Evolutionary conservation across 2,329 filamentous ascomycete genomes (phyloP).

Genomic region (Byssochlamys sp.): DNA sequence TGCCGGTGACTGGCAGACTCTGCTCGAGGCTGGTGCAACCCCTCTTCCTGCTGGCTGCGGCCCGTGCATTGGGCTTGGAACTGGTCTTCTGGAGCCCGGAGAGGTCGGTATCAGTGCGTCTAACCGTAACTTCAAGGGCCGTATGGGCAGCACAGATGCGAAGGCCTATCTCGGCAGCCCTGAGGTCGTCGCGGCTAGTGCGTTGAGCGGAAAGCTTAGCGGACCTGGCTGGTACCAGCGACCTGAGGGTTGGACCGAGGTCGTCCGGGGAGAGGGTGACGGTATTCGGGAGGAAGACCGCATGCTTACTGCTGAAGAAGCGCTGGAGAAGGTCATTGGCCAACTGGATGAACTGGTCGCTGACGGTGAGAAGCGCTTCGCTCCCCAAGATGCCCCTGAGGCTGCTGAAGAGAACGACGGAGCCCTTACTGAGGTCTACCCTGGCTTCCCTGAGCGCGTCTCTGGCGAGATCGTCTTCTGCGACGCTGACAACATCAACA

Average conservation of each 20-base stretch:
- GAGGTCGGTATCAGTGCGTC: slow-evolving; percentile 75
- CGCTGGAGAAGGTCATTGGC: slow-evolving; percentile 60
- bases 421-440: slow-evolving; percentile 58
- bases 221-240: slow-evolving; percentile 71
- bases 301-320: slow-evolving; percentile 58
- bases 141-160: slow-evolving; percentile 72
- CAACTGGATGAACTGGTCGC: slow-evolving; percentile 57
- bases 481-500: slow-evolving; percentile 80
- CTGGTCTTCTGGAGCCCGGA: slow-evolving; percentile 69
- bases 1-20: slow-evolving; percentile 71
- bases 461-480: slow-evolving; percentile 80
- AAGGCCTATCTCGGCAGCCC: slow-evolving; percentile 81
- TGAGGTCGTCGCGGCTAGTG: slow-evolving; percentile 85
- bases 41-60: slow-evolving; percentile 65
- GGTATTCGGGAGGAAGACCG: slow-evolving; percentile 55
- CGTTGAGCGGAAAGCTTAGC: slow-evolving; percentile 46
- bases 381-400: slow-evolving; percentile 8
- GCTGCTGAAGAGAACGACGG: slow-evolving; percentile 8
- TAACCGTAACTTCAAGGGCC: slow-evolving; percentile 85
- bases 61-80: slow-evolving; percentile 76
- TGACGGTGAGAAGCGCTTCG: slow-evolving; percentile 42
- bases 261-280: slow-evolving; percentile 60
- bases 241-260: slow-evolving; percentile 55
- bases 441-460: slow-evolving; percentile 77
- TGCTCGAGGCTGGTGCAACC: slow-evolving; percentile 70